A percentile compares a stretch with the other conserved stretches of the same genome.
These are phyloP conservation scores for Gastrolobium villosum DNA, from an alignment of 306 rosid genomes.

Conservation along the genomic window DNA sequence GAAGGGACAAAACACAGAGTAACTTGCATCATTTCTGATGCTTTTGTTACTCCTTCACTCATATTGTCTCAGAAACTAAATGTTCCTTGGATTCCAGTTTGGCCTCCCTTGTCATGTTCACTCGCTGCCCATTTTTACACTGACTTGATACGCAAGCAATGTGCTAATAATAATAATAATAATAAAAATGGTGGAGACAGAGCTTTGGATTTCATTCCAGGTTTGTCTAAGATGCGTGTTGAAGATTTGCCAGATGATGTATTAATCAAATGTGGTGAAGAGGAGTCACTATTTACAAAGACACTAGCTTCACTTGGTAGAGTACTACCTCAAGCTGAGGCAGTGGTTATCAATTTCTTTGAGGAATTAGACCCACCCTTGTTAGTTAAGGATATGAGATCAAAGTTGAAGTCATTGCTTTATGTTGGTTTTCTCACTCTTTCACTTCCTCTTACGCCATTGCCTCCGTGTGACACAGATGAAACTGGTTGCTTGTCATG, in stretches of 20 bases:
- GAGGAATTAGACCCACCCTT: constrained; percentile 49
- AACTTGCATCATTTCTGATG: constrained; percentile 55
- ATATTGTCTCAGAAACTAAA: constrained; percentile 40
- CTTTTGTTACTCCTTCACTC: constrained; percentile 42
- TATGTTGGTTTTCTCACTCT: constrained; percentile 56
- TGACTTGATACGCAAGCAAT: constrained; percentile 36
- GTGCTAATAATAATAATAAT: not conserved
- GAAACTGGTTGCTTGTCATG: constrained; percentile 50
- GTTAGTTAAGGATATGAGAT: constrained; percentile 48
- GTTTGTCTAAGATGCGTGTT: constrained; percentile 48
- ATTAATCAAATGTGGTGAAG: not conserved
- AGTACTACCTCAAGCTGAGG: constrained; percentile 51
- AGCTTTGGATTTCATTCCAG: constrained; percentile 56
- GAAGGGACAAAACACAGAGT: constrained; percentile 31
- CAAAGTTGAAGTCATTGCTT: constrained; percentile 44
- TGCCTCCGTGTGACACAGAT: constrained; percentile 37
- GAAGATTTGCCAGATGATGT: constrained; percentile 55
- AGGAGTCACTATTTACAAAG: constrained; percentile 45
- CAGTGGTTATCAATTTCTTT: constrained; percentile 52
- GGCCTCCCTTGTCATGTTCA: constrained; percentile 45
- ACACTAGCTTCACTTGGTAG: constrained; percentile 43
- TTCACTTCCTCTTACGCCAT: constrained; percentile 28
- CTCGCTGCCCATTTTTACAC: constrained; percentile 55
- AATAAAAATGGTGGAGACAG: not conserved
- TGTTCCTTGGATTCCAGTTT: constrained; percentile 66